phyloP scores from a whole-genome alignment of 2,329 filamentous ascomycete genomes.

The Aspergillus piperis region DNA sequence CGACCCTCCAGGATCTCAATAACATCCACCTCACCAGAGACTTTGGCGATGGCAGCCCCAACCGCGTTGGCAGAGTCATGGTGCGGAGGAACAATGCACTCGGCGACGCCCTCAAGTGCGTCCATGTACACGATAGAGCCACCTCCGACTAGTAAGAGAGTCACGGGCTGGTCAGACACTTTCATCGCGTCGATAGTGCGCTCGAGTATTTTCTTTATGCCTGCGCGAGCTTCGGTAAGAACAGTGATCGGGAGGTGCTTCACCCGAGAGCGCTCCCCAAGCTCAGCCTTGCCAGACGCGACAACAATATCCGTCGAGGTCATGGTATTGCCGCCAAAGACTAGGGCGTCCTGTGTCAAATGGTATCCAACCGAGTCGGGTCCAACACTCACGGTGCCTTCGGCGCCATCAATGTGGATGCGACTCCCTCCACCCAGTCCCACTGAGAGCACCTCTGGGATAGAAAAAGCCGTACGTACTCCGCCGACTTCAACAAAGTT shows the following conservation, averaged over 20 bases:
- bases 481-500: constrained; percentile 61
- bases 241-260: neutral
- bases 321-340: constrained; percentile 56
- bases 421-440: constrained; percentile 59
- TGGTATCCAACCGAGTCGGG: constrained; percentile 59
- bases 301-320: constrained; percentile 57
- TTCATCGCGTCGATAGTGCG: constrained; percentile 59
- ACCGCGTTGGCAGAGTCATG: constrained; percentile 62
- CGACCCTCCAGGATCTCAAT: constrained; percentile 50
- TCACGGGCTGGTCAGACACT: constrained; percentile 54
- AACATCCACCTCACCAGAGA: constrained; percentile 55
- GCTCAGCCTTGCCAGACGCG: constrained; percentile 16
- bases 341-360: constrained; percentile 50
- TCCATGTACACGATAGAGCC: constrained; percentile 56
- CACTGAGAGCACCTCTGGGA: constrained; percentile 59
- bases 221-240: constrained; percentile 29
- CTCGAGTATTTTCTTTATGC: constrained; percentile 48
- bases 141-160: constrained; percentile 60
- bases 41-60: constrained; percentile 60
- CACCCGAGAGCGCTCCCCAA: constrained; percentile 20
- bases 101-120: constrained; percentile 51
- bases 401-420: constrained; percentile 31
- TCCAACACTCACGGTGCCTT: constrained; percentile 48
- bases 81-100: constrained; percentile 54
- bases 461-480: constrained; percentile 60